Evolutionary conservation across 208 protist genomes (phyloP).

Genomic region (Zelonia costaricensis): DNA sequence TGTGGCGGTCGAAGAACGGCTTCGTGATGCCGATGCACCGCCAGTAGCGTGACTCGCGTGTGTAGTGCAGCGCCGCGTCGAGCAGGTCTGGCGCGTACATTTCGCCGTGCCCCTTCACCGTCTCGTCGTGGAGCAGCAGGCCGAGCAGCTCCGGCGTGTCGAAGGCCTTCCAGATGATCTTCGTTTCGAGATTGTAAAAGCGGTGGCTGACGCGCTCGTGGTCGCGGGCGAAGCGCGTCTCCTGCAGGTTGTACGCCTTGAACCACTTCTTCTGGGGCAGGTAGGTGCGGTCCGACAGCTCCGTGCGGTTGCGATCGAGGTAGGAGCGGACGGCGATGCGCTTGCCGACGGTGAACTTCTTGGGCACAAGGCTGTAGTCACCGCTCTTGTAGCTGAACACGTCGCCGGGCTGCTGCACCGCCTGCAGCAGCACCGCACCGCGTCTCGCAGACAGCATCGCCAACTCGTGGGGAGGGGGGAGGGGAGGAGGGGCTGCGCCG

Average conservation of each 20-base stretch:
- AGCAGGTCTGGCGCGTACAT: conserved; percentile 76
- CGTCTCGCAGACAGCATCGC: conserved; percentile 17
- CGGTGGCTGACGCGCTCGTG: conserved; percentile 68
- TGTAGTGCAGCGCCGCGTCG: conserved; percentile 80
- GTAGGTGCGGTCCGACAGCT: conserved; percentile 89
- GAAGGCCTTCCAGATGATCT: conserved; percentile 90
- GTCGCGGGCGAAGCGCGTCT: conserved; percentile 39
- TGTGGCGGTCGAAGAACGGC: conserved; percentile 85
- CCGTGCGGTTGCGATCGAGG: conserved; percentile 86
- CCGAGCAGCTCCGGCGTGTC: conserved; percentile 86
- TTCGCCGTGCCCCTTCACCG: conserved; percentile 69
- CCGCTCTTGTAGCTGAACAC: conserved; percentile 53
- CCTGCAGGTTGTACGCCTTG: conserved; percentile 48
- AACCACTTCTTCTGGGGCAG: conserved; percentile 90
- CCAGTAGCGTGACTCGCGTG: conserved; percentile 86
- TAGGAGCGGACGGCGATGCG: conserved; percentile 85
- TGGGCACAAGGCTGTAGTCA: conserved; percentile 62
- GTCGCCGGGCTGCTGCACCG: conserved; percentile 3
- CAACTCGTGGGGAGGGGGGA: too few relatives aligned
- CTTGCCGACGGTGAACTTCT: conserved; percentile 71
- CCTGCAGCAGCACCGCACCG: conserved; percentile 20
- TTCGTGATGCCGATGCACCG: conserved; percentile 91
- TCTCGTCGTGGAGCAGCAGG: conserved; percentile 88
- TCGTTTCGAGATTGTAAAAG: conserved; percentile 87
- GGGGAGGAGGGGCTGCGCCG: too few relatives aligned